These are phyloP conservation scores for Triticum timopheevii DNA, from an alignment of 176 grass and related monocot species.

Conservation along the genomic window DNA sequence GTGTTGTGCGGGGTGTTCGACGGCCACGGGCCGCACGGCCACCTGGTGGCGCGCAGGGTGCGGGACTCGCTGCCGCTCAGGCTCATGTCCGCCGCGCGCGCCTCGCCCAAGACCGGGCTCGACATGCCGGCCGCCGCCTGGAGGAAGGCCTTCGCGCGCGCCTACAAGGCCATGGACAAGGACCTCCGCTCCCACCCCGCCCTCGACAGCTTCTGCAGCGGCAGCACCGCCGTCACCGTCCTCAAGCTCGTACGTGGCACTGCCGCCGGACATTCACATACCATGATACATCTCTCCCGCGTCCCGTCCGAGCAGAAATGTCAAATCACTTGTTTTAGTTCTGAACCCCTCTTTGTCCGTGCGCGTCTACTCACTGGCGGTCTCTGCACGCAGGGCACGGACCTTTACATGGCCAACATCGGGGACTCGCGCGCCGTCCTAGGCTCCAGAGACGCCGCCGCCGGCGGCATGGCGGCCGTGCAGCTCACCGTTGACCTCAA, in stretches of 20 bases:
- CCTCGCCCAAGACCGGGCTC: slow-evolving; percentile 23
- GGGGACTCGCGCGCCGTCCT: slow-evolving; percentile 94
- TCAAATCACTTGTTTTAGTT: slow-evolving; percentile 13
- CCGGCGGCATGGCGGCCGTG: slow-evolving; percentile 53
- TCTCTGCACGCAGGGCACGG: slow-evolving; percentile 57
- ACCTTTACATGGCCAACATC: slow-evolving; percentile 90
- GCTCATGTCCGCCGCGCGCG: slow-evolving; percentile 63
- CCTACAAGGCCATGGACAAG: slow-evolving; percentile 94
- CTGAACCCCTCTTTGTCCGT: neutral
- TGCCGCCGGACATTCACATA: slow-evolving; percentile 7
- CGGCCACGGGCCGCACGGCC: slow-evolving; percentile 91
- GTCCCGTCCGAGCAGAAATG: slow-evolving; percentile 8
- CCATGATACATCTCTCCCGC: neutral
- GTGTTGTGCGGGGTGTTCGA: slow-evolving; percentile 96
- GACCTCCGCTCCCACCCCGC: slow-evolving; percentile 81
- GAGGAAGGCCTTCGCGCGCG: slow-evolving; percentile 75
- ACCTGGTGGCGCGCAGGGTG: slow-evolving; percentile 83
- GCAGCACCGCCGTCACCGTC: slow-evolving; percentile 89
- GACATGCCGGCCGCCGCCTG: slow-evolving; percentile 46
- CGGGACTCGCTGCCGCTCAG: slow-evolving; percentile 77
- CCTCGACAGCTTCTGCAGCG: slow-evolving; percentile 84
- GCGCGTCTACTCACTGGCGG: slow-evolving; percentile 1
- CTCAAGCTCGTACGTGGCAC: slow-evolving; percentile 70
- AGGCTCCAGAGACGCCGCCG: slow-evolving; percentile 54
- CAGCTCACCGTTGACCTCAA: slow-evolving; percentile 97